Conservation (phyloP, 2,329 filamentous ascomycete species). For the Metarhizium sp. region DNA sequence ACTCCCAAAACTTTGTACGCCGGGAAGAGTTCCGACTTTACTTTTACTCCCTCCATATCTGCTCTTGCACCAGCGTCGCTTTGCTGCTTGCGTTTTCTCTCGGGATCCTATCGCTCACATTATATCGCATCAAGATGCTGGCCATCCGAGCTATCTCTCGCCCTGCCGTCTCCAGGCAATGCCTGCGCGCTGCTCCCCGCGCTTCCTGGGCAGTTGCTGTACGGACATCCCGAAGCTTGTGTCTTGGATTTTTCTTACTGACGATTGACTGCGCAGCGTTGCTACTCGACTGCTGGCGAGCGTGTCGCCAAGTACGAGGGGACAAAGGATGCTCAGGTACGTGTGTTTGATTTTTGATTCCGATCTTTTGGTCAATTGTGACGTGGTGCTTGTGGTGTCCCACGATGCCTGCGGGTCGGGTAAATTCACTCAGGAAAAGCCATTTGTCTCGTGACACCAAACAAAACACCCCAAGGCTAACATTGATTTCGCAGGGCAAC, state of each 20-base stretch:
- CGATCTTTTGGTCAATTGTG: not conserved
- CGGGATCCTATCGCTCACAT: slow-evolving; percentile 10
- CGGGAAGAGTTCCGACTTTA: not conserved
- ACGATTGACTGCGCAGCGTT: slow-evolving; percentile 39
- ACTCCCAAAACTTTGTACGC: slow-evolving; percentile 8
- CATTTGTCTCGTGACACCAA: too few species aligned
- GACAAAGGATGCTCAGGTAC: slow-evolving; percentile 77
- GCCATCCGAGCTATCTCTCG: slow-evolving; percentile 69
- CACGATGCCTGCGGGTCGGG: not conserved
- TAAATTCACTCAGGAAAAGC: not conserved
- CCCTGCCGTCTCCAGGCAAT: slow-evolving; percentile 63
- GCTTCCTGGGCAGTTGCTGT: slow-evolving; percentile 31
- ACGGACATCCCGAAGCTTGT: slow-evolving; percentile 10
- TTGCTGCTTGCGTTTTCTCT: slow-evolving; percentile 14
- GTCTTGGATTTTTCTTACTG: slow-evolving; percentile 3
- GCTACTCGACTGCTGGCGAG: slow-evolving; percentile 56
- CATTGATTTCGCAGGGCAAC: slow-evolving; percentile 56
- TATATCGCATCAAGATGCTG: slow-evolving; percentile 54
- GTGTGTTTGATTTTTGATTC: slow-evolving; percentile 21
- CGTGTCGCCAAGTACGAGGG: slow-evolving; percentile 91
- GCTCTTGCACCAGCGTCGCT: slow-evolving; percentile 11
- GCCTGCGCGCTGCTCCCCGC: slow-evolving; percentile 59
- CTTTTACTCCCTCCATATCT: slow-evolving; percentile 8
- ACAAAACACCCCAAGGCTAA: not conserved
- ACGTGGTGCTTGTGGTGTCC: not conserved